These are phyloP conservation scores for Blastobotrys elegans DNA, from an alignment of 1,139 yeast genomes.

Conservation along the genomic window DNA sequence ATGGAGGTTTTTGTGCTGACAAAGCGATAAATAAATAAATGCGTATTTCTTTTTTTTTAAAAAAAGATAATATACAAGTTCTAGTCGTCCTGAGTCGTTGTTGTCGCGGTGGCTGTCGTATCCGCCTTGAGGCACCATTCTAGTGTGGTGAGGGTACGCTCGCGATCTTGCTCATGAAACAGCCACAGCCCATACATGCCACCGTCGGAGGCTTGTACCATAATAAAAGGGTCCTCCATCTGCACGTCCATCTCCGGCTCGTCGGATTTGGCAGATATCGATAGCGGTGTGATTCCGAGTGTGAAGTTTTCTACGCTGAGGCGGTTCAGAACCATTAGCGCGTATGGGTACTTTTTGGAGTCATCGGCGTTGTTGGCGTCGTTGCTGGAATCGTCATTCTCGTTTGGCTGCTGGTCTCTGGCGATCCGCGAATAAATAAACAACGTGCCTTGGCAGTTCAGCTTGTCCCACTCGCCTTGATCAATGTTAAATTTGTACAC, in stretches of 20 bases:
- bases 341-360: constrained; percentile 53
- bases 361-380: constrained; percentile 19
- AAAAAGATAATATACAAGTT: no score
- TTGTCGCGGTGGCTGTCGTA: no score
- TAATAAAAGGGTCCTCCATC: constrained; percentile 71
- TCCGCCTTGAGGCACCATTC: constrained; percentile 38
- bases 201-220: constrained; percentile 68
- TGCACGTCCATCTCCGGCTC: constrained; percentile 66
- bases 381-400: no score
- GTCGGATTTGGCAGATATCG: constrained; percentile 39
- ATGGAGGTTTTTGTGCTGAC: no score
- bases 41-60: no score
- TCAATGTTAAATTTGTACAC: constrained; percentile 65
- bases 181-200: constrained; percentile 89
- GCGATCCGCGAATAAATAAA: constrained; percentile 68
- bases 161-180: constrained; percentile 70
- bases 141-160: constrained; percentile 53
- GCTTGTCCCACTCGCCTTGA: constrained; percentile 72
- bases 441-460: constrained; percentile 75
- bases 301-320: constrained; percentile 72
- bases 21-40: no score
- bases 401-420: constrained; percentile 16
- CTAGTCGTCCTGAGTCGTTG: no score
- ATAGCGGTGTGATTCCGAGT: constrained; percentile 66
- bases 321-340: constrained; percentile 72